A percentile compares a stretch with the other conserved stretches of the same genome.
phyloP scores from a whole-genome alignment of 345 rosid species.

The Luvunga scandens region DNA sequence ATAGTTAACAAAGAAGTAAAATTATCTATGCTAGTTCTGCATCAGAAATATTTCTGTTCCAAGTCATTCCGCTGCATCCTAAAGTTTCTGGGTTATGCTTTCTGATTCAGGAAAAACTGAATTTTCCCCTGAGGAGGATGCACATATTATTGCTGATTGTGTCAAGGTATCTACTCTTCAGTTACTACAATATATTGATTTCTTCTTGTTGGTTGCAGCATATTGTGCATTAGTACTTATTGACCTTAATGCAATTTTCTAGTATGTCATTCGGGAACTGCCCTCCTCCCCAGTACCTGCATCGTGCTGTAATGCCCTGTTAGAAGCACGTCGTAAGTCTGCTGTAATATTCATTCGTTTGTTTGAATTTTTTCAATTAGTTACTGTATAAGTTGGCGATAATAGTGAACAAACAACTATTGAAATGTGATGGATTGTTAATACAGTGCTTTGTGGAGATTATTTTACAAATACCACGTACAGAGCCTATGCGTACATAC shows the following conservation, averaged over 20 bases:
- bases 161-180: slow-evolving; percentile 57
- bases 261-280: slow-evolving; percentile 93
- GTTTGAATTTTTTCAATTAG: neutral
- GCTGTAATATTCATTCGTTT: slow-evolving; percentile 18
- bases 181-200: slow-evolving; percentile 12
- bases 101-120: slow-evolving; percentile 68
- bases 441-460: neutral
- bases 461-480: neutral
- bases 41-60: neutral
- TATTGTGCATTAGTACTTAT: slow-evolving; percentile 21
- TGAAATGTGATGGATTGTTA: neutral
- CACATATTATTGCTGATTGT: slow-evolving; percentile 93
- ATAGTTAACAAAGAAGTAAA: slow-evolving; percentile 8
- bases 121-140: slow-evolving; percentile 71
- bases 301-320: slow-evolving; percentile 93
- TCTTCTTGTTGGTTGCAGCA: slow-evolving; percentile 1
- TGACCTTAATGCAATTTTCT: slow-evolving; percentile 23
- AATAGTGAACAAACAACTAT: neutral
- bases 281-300: slow-evolving; percentile 99
- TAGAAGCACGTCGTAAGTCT: slow-evolving; percentile 93
- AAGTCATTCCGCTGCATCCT: neutral
- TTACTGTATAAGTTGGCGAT: neutral
- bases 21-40: slow-evolving; percentile 3
- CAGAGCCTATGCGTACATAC: neutral
- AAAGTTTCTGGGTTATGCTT: slow-evolving; percentile 11